phyloP scores from a whole-genome alignment of 140 eudicot genomes.

The Ambrosia hybrid region DNA sequence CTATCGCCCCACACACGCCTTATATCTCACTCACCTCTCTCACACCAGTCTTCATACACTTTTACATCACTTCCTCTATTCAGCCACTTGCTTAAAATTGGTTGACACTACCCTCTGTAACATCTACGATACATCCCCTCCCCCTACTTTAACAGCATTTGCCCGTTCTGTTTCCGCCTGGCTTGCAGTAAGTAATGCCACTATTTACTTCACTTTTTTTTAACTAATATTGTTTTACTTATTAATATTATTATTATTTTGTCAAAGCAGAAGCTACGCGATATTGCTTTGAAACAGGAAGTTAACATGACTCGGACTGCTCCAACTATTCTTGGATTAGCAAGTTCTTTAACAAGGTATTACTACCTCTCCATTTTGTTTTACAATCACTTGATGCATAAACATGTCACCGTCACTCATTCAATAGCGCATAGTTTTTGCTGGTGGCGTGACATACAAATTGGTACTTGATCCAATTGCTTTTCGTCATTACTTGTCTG shows the following conservation, averaged over 20 bases:
- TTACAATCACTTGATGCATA: no score
- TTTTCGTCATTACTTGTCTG: no score
- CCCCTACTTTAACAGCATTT: constrained; percentile 82
- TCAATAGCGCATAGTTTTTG: no score
- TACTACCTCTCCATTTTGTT: no score
- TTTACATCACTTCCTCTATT: constrained; percentile 65
- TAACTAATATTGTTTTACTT: background rate
- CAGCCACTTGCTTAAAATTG: constrained; percentile 74
- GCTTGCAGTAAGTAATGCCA: constrained; percentile 53
- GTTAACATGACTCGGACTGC: constrained; percentile 44
- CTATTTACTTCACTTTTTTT: background rate
- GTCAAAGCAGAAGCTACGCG: constrained; percentile 58
- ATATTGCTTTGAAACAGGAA: constrained; percentile 74
- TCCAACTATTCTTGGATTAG: constrained; percentile 80
- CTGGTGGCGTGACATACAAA: no score
- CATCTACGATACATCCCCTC: constrained; percentile 30
- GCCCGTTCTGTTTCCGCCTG: constrained; percentile 62
- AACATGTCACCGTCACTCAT: no score
- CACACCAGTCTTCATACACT: constrained; percentile 56
- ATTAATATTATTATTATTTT: background rate
- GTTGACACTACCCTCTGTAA: constrained; percentile 53
- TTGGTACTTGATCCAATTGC: no score
- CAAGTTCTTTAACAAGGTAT: constrained; percentile 83
- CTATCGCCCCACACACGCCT: constrained; percentile 53
- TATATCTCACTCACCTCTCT: constrained; percentile 69